Percentiles rank a stretch among this genome's conserved stretches.
Evolutionary conservation across 805 yeast genomes (phyloP).

Genomic region (Pichia occidentalis): DNA sequence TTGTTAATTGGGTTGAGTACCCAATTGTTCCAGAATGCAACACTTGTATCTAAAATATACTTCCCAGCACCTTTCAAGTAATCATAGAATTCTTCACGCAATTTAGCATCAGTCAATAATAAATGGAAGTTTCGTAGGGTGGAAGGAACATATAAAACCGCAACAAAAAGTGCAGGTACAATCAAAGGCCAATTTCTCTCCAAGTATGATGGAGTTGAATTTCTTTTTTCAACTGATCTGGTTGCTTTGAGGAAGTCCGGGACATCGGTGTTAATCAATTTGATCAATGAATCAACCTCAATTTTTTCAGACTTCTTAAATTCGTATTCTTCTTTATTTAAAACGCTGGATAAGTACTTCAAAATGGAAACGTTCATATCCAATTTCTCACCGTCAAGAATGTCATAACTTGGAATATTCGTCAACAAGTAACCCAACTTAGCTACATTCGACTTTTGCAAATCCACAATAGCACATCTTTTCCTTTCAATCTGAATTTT

Average conservation of each 20-base stretch:
- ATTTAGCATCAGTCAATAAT: constrained; percentile 43
- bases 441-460: constrained; percentile 29
- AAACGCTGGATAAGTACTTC: constrained; percentile 7
- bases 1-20: constrained; percentile 66
- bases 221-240: background rate
- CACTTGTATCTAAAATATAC: constrained; percentile 55
- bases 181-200: constrained; percentile 12
- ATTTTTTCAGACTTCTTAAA: background rate
- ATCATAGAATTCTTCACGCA: constrained; percentile 34
- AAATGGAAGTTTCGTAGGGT: constrained; percentile 50
- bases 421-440: constrained; percentile 32
- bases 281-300: constrained; percentile 1
- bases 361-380: background rate
- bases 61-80: constrained; percentile 43
- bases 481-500: constrained; percentile 24
- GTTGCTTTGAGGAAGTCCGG: constrained; percentile 2
- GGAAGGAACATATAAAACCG: constrained; percentile 31
- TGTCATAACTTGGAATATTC: constrained; percentile 27
- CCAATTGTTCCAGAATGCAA: constrained; percentile 78
- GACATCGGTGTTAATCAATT: constrained; percentile 2
- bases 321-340: background rate
- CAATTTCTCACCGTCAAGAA: background rate
- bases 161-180: constrained; percentile 4
- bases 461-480: constrained; percentile 17
- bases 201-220: constrained; percentile 11